A percentile compares a stretch with the other conserved stretches of the same genome.
Conservation (phyloP, 768 basidiomycete species). For the Podaxis carcinomalis region DNA sequence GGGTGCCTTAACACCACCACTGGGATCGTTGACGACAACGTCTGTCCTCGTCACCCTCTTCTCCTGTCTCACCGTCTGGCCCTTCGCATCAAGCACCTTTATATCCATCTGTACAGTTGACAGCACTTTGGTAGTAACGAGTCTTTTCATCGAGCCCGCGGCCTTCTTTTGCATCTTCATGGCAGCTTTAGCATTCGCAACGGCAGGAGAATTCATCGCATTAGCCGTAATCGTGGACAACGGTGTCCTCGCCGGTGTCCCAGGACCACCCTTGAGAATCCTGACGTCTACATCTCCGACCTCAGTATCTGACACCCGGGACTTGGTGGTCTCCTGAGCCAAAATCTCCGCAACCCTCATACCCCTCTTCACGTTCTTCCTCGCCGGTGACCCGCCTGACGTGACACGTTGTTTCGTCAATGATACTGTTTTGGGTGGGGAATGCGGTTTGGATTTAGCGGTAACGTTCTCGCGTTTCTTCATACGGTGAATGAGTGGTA, state of each 20-base stretch:
- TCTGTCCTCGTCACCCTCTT: slow-evolving; percentile 49
- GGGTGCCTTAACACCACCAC: not conserved
- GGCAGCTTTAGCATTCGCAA: slow-evolving; percentile 22
- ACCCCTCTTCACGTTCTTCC: not conserved
- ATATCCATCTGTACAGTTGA: slow-evolving; percentile 62
- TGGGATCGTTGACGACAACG: slow-evolving; percentile 30
- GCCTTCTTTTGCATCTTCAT: slow-evolving; percentile 46
- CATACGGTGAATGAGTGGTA: slow-evolving; percentile 13
- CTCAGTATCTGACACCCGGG: not conserved
- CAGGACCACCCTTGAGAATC: not conserved
- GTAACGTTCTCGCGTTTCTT: slow-evolving; percentile 15
- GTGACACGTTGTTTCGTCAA: slow-evolving; percentile 5
- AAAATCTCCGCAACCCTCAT: slow-evolving; percentile 4
- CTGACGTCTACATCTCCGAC: not conserved
- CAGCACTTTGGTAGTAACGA: slow-evolving; percentile 20
- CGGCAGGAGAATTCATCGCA: slow-evolving; percentile 25
- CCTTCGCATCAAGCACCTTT: slow-evolving; percentile 56
- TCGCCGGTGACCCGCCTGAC: not conserved
- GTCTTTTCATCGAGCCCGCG: slow-evolving; percentile 21
- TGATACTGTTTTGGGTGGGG: slow-evolving; percentile 9
- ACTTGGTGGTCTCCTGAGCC: not conserved
- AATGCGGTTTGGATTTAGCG: slow-evolving; percentile 1
- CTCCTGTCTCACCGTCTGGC: slow-evolving; percentile 56
- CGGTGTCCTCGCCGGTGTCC: not conserved
- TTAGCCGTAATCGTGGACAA: slow-evolving; percentile 3